Base-by-base conservation (phyloP, 73 alveolate species). In the Tetrahymena thermophila region DNA sequence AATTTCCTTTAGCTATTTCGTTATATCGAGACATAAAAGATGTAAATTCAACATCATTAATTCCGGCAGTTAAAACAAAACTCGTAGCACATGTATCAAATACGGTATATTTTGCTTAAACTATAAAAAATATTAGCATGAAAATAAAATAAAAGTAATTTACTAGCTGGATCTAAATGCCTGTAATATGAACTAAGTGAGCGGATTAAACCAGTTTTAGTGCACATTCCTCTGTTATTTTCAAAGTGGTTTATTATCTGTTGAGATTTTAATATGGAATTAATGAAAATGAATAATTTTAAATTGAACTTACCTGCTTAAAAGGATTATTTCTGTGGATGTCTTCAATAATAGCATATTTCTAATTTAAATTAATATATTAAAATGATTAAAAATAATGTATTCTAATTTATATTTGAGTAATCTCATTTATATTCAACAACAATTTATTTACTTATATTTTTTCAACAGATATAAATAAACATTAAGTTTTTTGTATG, bases 71-170 rank as follows among this genome's bases (percentile, higher is more conserved):
- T 14, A 97, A 42, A 25, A 97, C 93, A 56, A 95, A 97, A 28
- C 97, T 85, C 8, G 98, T 97, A 7, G 98, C 97, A 94, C 97
- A 96, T 3, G 97, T 37, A 42, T 97, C 98, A 93, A 97, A 97
- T 34, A 96, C 98, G 25, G 94, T 84, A 94, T 97, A 97, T 94
- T 71, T 96, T 35, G 40, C 93, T 42, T 93, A 95, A 4, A 95
- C 97, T 96, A 96, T 94, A 13, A 21, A 71, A 25, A 14, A 56
- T 14, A 94, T 19, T 17, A 10, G 35, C 3, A 43, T 35, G 34
- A 35, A 94, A 8, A 84, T 28, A 21, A 94, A 16, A 44, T 10
- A 17, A 57, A 28, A 71, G 13, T 5, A 71, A 71, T 71, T 71
- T 71, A 94, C 97, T 93, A 25, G 97, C 98, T 35, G 94, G 96